Conservation (phyloP, 2,329 filamentous ascomycete genomes). For the Pseudocercospora crystallina region DNA sequence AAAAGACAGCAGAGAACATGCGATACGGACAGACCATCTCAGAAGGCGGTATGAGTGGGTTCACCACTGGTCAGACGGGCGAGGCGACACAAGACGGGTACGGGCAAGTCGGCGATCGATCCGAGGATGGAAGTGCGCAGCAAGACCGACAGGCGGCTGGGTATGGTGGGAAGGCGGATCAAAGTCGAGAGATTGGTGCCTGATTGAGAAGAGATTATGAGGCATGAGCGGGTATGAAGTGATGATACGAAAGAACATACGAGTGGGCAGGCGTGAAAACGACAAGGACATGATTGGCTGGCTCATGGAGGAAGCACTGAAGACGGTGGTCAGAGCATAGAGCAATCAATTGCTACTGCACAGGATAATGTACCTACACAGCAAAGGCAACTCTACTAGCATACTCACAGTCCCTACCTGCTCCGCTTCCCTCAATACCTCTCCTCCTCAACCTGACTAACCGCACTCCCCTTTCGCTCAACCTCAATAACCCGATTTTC, state of each 20-base stretch:
- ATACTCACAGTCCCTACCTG: too few species aligned
- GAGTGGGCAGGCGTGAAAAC: too few species aligned
- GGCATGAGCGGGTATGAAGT: too few species aligned
- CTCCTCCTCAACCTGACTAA: constrained; percentile 24
- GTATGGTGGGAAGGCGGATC: constrained; percentile 41
- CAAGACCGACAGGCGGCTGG: constrained; percentile 37
- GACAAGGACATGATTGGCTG: too few species aligned
- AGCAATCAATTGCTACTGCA: too few species aligned
- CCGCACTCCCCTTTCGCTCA: constrained; percentile 49
- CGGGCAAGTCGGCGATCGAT: constrained; percentile 28
- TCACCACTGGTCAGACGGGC: constrained; percentile 45
- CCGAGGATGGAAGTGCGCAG: constrained; percentile 38
- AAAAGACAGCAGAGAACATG: constrained; percentile 53
- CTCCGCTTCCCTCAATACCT: not conserved
- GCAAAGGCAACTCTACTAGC: too few species aligned
- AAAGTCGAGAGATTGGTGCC: constrained; percentile 8
- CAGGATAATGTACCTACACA: too few species aligned
- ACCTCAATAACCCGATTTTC: constrained; percentile 60
- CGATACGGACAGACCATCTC: constrained; percentile 58
- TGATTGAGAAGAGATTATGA: not conserved
- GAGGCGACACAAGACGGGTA: constrained; percentile 40
- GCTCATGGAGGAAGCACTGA: too few species aligned
- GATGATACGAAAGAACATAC: too few species aligned
- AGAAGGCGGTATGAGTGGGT: constrained; percentile 56
- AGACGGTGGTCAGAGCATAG: too few species aligned